Evolutionary conservation across 306 rosid species (phyloP).

Genomic region (Corylus avellana): DNA sequence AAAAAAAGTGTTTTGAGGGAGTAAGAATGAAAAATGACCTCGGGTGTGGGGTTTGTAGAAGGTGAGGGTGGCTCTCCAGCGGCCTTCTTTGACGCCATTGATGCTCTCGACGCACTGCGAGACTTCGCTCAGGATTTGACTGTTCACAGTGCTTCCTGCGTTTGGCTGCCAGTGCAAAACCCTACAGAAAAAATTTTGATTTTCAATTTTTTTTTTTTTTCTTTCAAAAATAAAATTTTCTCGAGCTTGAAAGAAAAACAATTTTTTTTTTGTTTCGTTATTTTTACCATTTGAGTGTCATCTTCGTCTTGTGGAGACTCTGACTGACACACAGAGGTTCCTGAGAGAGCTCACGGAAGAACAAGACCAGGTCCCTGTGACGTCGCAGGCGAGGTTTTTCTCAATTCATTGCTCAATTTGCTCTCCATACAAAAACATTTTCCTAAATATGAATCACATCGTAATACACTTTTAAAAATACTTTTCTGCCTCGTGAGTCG

Average conservation of each 20-base stretch:
- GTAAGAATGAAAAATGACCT: constrained; percentile 37
- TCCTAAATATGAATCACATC: no score
- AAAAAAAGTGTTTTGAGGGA: neutral
- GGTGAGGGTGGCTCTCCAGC: constrained; percentile 83
- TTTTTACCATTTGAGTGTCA: constrained; percentile 59
- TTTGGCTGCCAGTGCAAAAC: constrained; percentile 91
- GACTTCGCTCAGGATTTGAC: constrained; percentile 78
- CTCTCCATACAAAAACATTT: no score
- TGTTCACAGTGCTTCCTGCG: constrained; percentile 64
- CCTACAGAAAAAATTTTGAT: constrained; percentile 49
- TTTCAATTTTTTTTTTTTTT: neutral
- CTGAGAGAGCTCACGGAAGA: neutral
- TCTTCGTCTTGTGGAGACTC: neutral
- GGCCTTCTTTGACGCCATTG: constrained; percentile 82
- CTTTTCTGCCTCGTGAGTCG: no score
- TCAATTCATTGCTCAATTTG: no score
- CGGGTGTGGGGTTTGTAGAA: constrained; percentile 83
- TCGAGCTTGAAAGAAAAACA: neutral
- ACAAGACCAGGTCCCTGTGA: no score
- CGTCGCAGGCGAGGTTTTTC: no score
- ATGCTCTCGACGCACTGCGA: constrained; percentile 82
- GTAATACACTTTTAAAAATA: no score
- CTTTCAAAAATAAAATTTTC: neutral
- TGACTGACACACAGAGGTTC: neutral
- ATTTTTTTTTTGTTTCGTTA: no score